A percentile compares a stretch with the other conserved stretches of the same genome.
These are phyloP conservation scores for Mortierella polycephala DNA, from an alignment of 371 early-diverging fungal species.

Conservation along the genomic window DNA sequence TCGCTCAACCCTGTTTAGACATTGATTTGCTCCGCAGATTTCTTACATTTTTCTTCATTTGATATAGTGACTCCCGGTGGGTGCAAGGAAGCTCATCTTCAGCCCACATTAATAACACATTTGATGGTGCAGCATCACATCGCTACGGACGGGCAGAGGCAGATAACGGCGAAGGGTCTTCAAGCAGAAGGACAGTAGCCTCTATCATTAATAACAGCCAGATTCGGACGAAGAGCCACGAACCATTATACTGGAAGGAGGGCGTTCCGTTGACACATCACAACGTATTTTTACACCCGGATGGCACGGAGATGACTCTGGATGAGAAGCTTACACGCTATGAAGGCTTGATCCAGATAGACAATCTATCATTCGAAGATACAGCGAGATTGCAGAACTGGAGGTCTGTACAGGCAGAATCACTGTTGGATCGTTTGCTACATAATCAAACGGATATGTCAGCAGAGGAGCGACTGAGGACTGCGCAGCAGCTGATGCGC, in stretches of 20 bases:
- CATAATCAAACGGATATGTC: slow-evolving; percentile 9
- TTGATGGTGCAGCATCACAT: not conserved
- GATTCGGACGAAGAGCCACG: slow-evolving; percentile 13
- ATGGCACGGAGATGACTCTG: slow-evolving; percentile 26
- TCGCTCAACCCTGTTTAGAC: not conserved
- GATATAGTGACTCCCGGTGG: slow-evolving; percentile 31
- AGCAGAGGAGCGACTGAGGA: slow-evolving; percentile 6
- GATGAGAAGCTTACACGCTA: slow-evolving; percentile 25
- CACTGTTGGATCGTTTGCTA: not conserved
- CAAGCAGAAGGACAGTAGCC: slow-evolving; percentile 3
- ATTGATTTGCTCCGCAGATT: not conserved
- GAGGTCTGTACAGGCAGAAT: slow-evolving; percentile 11
- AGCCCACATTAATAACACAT: not conserved
- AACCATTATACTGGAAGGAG: slow-evolving; percentile 27
- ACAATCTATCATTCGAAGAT: slow-evolving; percentile 22
- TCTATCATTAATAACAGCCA: slow-evolving; percentile 1
- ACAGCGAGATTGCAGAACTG: slow-evolving; percentile 13
- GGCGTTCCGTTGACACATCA: slow-evolving; percentile 30
- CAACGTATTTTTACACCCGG: slow-evolving; percentile 27
- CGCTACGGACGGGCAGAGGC: not conserved
- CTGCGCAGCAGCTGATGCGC: slow-evolving; percentile 7
- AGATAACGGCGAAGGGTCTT: slow-evolving; percentile 36
- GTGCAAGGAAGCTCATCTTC: slow-evolving; percentile 21
- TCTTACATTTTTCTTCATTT: not conserved
- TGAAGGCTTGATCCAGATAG: slow-evolving; percentile 7